Evolutionary conservation across 2,329 filamentous ascomycete genomes (phyloP), one percentile per base, ranked within the genome.

Genomic region (Stagonosporopsis cucurbitacearum): DNA sequence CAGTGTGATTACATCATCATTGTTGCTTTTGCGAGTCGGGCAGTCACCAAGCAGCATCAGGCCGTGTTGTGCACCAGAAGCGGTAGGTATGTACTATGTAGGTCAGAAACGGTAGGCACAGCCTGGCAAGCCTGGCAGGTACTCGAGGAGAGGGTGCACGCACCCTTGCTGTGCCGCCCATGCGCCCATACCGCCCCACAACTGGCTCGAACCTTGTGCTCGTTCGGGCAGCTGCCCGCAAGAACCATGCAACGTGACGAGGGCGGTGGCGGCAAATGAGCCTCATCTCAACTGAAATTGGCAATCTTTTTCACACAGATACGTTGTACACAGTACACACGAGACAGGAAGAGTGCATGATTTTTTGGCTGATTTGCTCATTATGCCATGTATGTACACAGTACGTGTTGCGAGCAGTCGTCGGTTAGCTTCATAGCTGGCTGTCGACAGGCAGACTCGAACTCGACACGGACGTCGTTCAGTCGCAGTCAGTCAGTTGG

Each of bases 201-300:
- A 25, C 32, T 42, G 32, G 37, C 37, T 12, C 15, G 37, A 26
- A 35, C 20, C 35, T 15, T 22, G 15, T 32, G 47, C 47, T 51
- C 26, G 11, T 42, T 56, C 33, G 30, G 53, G 36, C 42, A 47
- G 42, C 53, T 51, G n/a, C n/a, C n/a, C n/a, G n/a, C n/a, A n/a
- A n/a, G n/a, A n/a, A n/a, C n/a, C n/a, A n/a, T n/a, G 48, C 42
- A 35, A 48, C 32, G 53, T 50, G 47, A 51, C 37, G 22, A 47
- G 13, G 15, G n/a, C 41, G 46, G 35, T 47, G 19, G 35, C 46
- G 41, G 36, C 46, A 36, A 28, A 46, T 50, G 53, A 56, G 53
- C 41, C 53, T 50, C 47, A 47, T 56, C 35, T 51, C 53, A 37
- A n/a, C 42, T 56, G 42, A 51, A 40, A 47, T 56, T 56, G 53